phyloP scores from a whole-genome alignment of 306 rosid species.

The barrel medic (Medicago truncatula) region MtrunA17r5.0-ANR NC_053043.1:49343001-49343500 shows the following conservation, averaged over 20 bases:
- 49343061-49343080: background rate
- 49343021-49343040: too few relatives aligned
- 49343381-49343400: too few relatives aligned
- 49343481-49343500: slow-evolving; percentile 43
- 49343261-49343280: slow-evolving; percentile 78
- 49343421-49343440: slow-evolving; percentile 44
- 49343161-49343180: slow-evolving; percentile 79
- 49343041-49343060: too few relatives aligned
- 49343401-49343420: slow-evolving; percentile 44
- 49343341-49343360: slow-evolving; percentile 54
- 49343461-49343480: slow-evolving; percentile 41
- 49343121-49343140: slow-evolving; percentile 62
- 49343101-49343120: background rate
- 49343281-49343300: slow-evolving; percentile 80
- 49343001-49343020: too few relatives aligned
- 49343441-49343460: slow-evolving; percentile 23
- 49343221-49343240: slow-evolving; percentile 64
- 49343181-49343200: slow-evolving; percentile 72
- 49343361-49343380: slow-evolving; percentile 33
- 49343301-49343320: slow-evolving; percentile 82
- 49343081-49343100: slow-evolving; percentile 21
- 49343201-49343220: slow-evolving; percentile 82
- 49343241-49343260: slow-evolving; percentile 64
- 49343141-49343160: slow-evolving; percentile 97
- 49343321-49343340: slow-evolving; percentile 72